Evolutionary conservation across 331 rosid species (phyloP), one percentile per base, ranked within the genome.

Genomic region (Malus hybrid): DNA sequence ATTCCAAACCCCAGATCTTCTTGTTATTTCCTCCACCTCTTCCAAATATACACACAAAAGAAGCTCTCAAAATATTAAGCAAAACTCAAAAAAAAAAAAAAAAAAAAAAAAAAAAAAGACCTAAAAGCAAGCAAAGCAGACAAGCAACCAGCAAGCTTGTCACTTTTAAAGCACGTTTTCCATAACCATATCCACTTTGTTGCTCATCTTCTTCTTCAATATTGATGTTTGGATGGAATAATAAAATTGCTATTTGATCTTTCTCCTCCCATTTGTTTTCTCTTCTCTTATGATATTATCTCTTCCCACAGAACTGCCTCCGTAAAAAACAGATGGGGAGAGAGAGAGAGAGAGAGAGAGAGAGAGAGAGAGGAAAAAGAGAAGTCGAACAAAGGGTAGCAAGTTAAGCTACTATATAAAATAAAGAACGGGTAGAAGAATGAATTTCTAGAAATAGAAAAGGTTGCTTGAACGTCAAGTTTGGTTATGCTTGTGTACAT

Each of bases 391-490:
- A 57, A 67, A 42, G 50, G 65, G 19, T 19, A 18, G 36, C 52
- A 13, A 44, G 70, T 59, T 27, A 33, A 16, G 46, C 24, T 7
- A 76, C 77, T 50, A 14, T 75, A 86, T 76, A 77, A 79, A 81
- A 59, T 59, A 36, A 36, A 61, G 11, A 79, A 59, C 68, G 60
- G 68, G 60, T 74, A 29, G 67, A 76, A 65, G 46, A 76, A 67
- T 79, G 68, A 78, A 70, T 81, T 75, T 82, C 90, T 68, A 85
- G 80, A 87, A 72, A 83, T 82, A 80, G 90, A 48, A 70, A 74
- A 44, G 88, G 73, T 83, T 82, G 85, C 94, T 87, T 90, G 86
- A 72, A 80, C 56, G 69, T 55, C 87, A 92, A 83, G 97, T 86
- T 83, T 83, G 80, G 86, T 28, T 83, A 46, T 80, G 63, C 78